Base-by-base conservation (phyloP, 2,329 filamentous ascomycete genomes). In the Neoscytalidium dimidiatum region DNA sequence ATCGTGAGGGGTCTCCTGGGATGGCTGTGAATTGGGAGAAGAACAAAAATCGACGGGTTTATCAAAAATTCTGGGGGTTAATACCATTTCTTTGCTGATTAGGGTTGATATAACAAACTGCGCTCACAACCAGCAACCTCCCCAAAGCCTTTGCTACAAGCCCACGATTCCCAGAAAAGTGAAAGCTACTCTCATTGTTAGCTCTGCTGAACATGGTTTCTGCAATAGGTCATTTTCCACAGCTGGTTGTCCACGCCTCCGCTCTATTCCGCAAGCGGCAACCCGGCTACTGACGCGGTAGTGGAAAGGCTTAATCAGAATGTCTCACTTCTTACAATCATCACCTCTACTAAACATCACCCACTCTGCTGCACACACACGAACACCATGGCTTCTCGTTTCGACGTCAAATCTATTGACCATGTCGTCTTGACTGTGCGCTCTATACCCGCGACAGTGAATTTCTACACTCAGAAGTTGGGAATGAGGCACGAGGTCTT, bases 401-500 rank as follows among this genome's bases (percentile, higher is more conserved):
- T 60, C 31, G 23, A 44, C 19, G 58, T 51, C 31, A 49, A 62
- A 21, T 51, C 58, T 21, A 14, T 62, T 5, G 58, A 62, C 21
- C 58, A 62, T 19, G 46, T 62, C 7, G 58, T 62, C 26, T 14
- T 62, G 8, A 62, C 58, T 3, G 58, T 62, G 19, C 43, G 46
- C 31, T 49, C 44, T 4, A 35, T 68, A 3, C 65, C 62, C 6
- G 62, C 63, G 48, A 69, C 67, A 19, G 64, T 64, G 19, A 29
- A 66, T 11, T 68, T 66, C 31, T 67, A 68, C 53, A 62, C 62
- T 1, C 31, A 56, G 4, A 44, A 46, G 38, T 26, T 68, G 33
- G 66, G 66, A 33, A 67, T 68, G 64, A 67, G 62, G 56, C 61
- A 66, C 43, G 66, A 67, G 17, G 62, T 64, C 23, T 62, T 49